These are phyloP conservation scores for Xylariomycetidae sp. DNA, from an alignment of 2,329 filamentous ascomycete genomes.

Conservation along the genomic window DNA sequence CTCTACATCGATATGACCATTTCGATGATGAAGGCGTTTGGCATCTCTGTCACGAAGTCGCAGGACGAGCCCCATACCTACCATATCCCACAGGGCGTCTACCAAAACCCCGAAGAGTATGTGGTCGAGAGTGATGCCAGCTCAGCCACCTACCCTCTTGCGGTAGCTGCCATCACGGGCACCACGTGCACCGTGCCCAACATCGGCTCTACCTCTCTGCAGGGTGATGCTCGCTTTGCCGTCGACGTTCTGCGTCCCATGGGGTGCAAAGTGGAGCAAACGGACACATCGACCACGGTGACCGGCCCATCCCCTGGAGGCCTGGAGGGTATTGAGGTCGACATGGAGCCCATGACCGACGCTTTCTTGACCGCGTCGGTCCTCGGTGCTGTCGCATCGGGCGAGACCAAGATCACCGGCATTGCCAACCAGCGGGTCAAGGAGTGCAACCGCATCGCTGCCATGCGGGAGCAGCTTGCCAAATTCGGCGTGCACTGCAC, in stretches of 20 bases:
- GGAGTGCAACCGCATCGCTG: slow-evolving; percentile 92
- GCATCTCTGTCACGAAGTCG: slow-evolving; percentile 72
- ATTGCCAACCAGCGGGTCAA: slow-evolving; percentile 98
- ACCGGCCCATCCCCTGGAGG: slow-evolving; percentile 73
- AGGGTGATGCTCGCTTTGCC: slow-evolving; percentile 92
- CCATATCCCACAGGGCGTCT: slow-evolving; percentile 79
- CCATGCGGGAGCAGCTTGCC: slow-evolving; percentile 89
- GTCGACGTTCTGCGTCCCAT: slow-evolving; percentile 85
- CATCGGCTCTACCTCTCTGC: slow-evolving; percentile 84
- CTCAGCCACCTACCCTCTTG: slow-evolving; percentile 92
- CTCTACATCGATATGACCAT: slow-evolving; percentile 99
- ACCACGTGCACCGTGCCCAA: slow-evolving; percentile 95
- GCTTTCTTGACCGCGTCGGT: slow-evolving; percentile 95
- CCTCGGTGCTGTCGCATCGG: slow-evolving; percentile 79
- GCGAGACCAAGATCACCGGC: slow-evolving; percentile 79
- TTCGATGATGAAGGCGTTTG: slow-evolving; percentile 93
- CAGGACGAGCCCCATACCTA: slow-evolving; percentile 81
- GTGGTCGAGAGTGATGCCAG: slow-evolving; percentile 95
- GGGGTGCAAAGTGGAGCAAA: slow-evolving; percentile 88
- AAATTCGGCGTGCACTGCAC: slow-evolving; percentile 86
- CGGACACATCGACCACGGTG: slow-evolving; percentile 80
- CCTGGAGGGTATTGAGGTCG: slow-evolving; percentile 70
- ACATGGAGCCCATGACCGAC: slow-evolving; percentile 99
- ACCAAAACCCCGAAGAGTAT: slow-evolving; percentile 80
- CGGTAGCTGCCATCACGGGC: slow-evolving; percentile 90